Conservation (phyloP, 257 asterid species). For the Henckelia pumila region DNA sequence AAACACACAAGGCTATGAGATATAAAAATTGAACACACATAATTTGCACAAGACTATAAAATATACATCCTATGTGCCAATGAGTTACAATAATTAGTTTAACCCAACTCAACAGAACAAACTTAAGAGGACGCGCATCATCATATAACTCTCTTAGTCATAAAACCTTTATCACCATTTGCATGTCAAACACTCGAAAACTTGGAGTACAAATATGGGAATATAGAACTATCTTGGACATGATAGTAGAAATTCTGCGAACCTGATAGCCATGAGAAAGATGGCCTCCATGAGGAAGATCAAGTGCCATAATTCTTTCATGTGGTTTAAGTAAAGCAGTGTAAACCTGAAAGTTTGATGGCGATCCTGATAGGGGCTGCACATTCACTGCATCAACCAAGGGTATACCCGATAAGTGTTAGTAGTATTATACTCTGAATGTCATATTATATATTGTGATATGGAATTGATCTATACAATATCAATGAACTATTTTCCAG, state of each 20-base stretch:
- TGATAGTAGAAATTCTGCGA: conserved; percentile 1
- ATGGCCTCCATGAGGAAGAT: conserved; percentile 97
- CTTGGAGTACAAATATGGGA: not conserved
- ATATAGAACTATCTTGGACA: conserved; percentile 3
- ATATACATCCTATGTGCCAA: not conserved
- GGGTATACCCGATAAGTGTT: not conserved
- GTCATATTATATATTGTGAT: not conserved
- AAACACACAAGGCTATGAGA: not conserved
- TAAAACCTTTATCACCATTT: not conserved
- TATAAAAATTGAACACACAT: not conserved
- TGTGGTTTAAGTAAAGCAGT: conserved; percentile 87
- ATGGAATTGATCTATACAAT: not conserved
- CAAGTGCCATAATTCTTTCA: conserved; percentile 90
- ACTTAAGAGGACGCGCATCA: not conserved
- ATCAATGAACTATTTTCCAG: not conserved
- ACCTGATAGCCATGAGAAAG: conserved; percentile 96
- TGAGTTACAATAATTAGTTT: not conserved
- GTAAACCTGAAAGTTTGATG: conserved; percentile 81
- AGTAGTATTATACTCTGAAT: not conserved
- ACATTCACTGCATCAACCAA: conserved; percentile 64
- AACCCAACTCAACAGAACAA: no score
- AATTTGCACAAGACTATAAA: not conserved
- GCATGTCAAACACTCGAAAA: not conserved
- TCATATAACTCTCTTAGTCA: not conserved
- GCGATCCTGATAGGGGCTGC: conserved; percentile 89